phyloP scores from a whole-genome alignment of 305 asterid genomes.

The Rubia peregrina region DNA sequence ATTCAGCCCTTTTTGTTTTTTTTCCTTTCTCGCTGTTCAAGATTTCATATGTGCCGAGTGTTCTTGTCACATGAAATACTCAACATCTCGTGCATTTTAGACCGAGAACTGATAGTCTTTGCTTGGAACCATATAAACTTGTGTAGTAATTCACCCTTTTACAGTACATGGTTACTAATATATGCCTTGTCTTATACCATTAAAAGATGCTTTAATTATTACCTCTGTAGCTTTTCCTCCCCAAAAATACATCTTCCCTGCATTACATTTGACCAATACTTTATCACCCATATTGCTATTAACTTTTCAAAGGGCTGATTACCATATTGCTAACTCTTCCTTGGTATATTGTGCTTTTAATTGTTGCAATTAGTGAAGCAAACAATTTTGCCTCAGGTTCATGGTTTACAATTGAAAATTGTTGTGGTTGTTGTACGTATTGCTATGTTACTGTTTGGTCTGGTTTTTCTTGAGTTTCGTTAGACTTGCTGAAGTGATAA shows the following conservation, averaged over 20 bases:
- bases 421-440: slow-evolving; percentile 80
- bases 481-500: not conserved
- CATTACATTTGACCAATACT: not conserved
- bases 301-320: not conserved
- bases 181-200: not conserved
- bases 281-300: not conserved
- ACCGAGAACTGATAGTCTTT: not conserved
- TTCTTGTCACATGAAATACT: not conserved
- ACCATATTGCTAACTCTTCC: slow-evolving; percentile 12
- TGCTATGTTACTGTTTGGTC: slow-evolving; percentile 10
- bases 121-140: not conserved
- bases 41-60: not conserved
- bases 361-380: slow-evolving; percentile 70
- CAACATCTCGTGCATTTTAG: not conserved
- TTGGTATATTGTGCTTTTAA: slow-evolving; percentile 13
- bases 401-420: slow-evolving; percentile 78
- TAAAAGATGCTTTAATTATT: not conserved
- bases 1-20: not conserved
- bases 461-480: not conserved
- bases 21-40: not conserved
- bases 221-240: not conserved
- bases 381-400: slow-evolving; percentile 86
- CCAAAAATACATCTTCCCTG: not conserved
- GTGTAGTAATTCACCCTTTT: not conserved
- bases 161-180: not conserved